Evolutionary conservation across 805 yeast species (phyloP).

Genomic region (Myxozyma monticola): DNA sequence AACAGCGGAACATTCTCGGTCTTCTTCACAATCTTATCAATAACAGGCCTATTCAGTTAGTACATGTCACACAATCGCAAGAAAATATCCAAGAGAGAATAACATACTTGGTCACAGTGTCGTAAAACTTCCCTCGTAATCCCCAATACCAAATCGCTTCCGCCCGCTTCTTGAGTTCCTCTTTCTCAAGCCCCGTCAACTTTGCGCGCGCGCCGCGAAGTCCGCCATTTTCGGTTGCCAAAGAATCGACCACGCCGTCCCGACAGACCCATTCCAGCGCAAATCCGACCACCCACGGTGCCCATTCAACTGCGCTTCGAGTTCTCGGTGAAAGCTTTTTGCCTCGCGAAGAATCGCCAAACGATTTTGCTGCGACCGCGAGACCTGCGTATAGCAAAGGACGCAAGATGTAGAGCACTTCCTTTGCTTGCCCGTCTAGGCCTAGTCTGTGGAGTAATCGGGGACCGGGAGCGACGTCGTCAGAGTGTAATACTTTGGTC

Average conservation of each 20-base stretch:
- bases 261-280: slow-evolving; percentile 39
- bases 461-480: slow-evolving; percentile 38
- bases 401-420: slow-evolving; percentile 41
- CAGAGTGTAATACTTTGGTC: slow-evolving; percentile 36
- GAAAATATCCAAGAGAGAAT: too few species aligned
- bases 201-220: slow-evolving; percentile 32
- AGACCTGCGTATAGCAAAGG: slow-evolving; percentile 44
- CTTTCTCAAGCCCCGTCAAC: slow-evolving; percentile 39
- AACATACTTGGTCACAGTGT: slow-evolving; percentile 32
- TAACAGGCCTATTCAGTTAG: slow-evolving; percentile 32
- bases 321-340: not conserved
- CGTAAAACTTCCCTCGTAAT: slow-evolving; percentile 43
- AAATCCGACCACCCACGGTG: slow-evolving; percentile 45
- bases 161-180: slow-evolving; percentile 36
- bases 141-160: slow-evolving; percentile 43
- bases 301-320: slow-evolving; percentile 36
- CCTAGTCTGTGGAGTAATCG: slow-evolving; percentile 37
- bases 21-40: slow-evolving; percentile 33
- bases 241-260: slow-evolving; percentile 30
- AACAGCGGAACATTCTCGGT: slow-evolving; percentile 39
- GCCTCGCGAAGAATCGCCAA: not conserved
- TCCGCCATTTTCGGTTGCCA: slow-evolving; percentile 26
- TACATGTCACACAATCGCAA: too few species aligned
- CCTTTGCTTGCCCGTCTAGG: slow-evolving; percentile 34
- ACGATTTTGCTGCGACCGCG: slow-evolving; percentile 9